A percentile compares a stretch with the other conserved stretches of the same genome.
Conservation (phyloP, 2,329 filamentous ascomycete genomes). For the Truncatella angustata region DNA sequence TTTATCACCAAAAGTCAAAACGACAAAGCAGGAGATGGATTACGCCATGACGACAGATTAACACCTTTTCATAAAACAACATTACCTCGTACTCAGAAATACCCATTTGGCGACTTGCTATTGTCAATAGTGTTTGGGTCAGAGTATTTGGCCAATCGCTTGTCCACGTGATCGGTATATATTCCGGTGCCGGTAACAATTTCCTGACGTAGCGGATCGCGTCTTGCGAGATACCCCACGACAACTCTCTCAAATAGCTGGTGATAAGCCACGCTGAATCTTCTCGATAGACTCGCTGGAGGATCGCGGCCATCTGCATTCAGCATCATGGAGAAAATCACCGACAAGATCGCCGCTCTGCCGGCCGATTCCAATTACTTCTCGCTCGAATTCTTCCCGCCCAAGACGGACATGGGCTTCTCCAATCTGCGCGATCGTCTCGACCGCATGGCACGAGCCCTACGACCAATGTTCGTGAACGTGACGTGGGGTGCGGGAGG, state of each 20-base stretch:
- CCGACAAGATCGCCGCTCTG: constrained; percentile 90
- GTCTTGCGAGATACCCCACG: background rate
- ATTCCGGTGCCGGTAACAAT: background rate
- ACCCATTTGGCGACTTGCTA: background rate
- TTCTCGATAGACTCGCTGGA: background rate
- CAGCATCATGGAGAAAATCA: constrained; percentile 75
- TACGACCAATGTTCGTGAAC: constrained; percentile 91
- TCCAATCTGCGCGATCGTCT: constrained; percentile 90
- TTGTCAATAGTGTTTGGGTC: too few relatives aligned
- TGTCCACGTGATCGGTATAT: too few relatives aligned
- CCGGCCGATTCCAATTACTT: constrained; percentile 82
- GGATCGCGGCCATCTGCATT: background rate
- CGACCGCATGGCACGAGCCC: constrained; percentile 88
- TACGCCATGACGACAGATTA: constrained; percentile 3
- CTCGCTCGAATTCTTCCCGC: constrained; percentile 98
- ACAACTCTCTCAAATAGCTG: background rate
- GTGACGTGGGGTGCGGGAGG: constrained; percentile 98
- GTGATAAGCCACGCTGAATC: background rate
- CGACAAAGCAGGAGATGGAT: background rate
- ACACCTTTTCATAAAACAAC: background rate
- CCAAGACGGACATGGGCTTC: constrained; percentile 94
- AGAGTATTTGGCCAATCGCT: too few relatives aligned
- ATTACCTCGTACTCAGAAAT: background rate
- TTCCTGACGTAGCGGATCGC: too few relatives aligned
- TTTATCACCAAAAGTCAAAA: too few relatives aligned